phyloP scores from a whole-genome alignment of 2,329 filamentous ascomycete genomes.

The Colletotrichum acutatum region DNA sequence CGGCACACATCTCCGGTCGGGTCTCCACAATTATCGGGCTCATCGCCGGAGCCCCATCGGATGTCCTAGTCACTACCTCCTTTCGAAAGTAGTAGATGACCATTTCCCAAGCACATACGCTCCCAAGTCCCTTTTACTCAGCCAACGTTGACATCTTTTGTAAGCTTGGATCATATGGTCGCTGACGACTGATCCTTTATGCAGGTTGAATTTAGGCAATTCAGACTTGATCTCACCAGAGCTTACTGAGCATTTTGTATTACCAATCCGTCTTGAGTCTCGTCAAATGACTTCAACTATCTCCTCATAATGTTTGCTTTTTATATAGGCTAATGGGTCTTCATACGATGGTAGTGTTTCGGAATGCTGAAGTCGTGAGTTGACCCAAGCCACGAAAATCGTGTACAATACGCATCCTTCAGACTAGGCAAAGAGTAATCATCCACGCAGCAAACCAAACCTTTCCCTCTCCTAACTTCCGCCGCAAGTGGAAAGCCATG shows the following conservation, averaged over 20 bases:
- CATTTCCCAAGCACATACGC: neutral
- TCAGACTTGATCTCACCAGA: neutral
- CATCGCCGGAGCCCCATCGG: neutral
- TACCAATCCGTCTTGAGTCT: neutral
- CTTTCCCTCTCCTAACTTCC: neutral
- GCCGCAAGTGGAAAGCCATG: conserved; percentile 37
- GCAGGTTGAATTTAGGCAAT: neutral
- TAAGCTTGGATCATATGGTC: neutral
- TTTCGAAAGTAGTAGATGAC: neutral
- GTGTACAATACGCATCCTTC: neutral
- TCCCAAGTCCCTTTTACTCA: neutral
- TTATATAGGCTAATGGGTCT: neutral
- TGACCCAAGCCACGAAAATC: neutral
- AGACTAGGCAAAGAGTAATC: neutral
- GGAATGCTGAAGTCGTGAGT: neutral
- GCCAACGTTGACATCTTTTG: neutral
- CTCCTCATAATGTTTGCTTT: neutral
- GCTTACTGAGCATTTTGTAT: neutral
- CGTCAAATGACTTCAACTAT: neutral
- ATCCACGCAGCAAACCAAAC: neutral
- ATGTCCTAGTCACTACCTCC: no score
- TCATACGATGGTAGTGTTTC: neutral
- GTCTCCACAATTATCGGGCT: conserved; percentile 1
- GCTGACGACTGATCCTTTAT: neutral
- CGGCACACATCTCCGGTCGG: neutral